phyloP scores from a whole-genome alignment of 331 rosid genomes.

The Saraca asoca region DNA sequence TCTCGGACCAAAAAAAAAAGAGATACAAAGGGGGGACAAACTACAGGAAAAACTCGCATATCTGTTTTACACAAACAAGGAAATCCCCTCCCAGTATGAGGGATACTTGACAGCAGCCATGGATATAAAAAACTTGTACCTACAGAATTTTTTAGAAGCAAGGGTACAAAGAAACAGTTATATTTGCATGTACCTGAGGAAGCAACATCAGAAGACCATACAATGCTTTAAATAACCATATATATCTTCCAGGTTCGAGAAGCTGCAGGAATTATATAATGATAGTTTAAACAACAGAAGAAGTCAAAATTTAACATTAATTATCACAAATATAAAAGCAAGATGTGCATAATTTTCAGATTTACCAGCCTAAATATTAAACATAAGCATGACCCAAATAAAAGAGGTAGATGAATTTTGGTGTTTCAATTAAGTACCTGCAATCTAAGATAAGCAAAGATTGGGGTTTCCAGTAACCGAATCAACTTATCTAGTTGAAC shows the following conservation, averaged over 20 bases:
- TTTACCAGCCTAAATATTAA: neutral
- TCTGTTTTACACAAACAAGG: neutral
- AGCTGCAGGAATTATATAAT: slow-evolving; percentile 63
- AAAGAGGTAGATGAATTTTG: slow-evolving; percentile 20
- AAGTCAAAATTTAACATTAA: neutral
- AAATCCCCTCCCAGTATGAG: slow-evolving; percentile 2
- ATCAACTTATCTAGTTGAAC: slow-evolving; percentile 95
- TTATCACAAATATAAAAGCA: slow-evolving; percentile 9
- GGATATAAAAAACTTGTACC: too few relatives aligned
- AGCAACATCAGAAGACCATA: slow-evolving; percentile 97
- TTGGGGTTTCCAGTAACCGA: slow-evolving; percentile 93
- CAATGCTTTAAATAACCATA: slow-evolving; percentile 82
- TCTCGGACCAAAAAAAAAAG: neutral
- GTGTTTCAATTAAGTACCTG: slow-evolving; percentile 57
- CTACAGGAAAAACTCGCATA: neutral
- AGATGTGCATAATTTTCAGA: too few relatives aligned
- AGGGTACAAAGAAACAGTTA: neutral
- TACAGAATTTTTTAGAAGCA: too few relatives aligned
- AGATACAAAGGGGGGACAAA: neutral
- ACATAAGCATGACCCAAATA: too few relatives aligned
- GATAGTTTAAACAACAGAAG: slow-evolving; percentile 18
- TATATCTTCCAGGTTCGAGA: slow-evolving; percentile 90
- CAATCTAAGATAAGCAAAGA: slow-evolving; percentile 84
- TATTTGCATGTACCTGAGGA: slow-evolving; percentile 74
- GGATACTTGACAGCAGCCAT: neutral